phyloP scores from a whole-genome alignment of 108 stramenopile genomes.

The Pseudonitzschia delicatissima region DNA sequence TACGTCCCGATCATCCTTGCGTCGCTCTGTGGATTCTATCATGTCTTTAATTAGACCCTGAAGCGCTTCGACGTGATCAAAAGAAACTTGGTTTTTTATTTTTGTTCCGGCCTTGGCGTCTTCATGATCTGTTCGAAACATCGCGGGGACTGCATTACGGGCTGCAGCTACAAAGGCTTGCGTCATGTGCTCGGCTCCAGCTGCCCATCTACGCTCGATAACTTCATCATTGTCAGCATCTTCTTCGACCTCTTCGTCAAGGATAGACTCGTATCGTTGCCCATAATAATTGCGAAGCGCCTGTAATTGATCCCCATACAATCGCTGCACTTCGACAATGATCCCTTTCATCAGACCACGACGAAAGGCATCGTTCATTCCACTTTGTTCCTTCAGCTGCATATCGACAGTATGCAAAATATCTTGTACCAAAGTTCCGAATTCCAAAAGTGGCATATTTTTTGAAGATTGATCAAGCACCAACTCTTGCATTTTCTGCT shows the following conservation, averaged over 20 bases:
- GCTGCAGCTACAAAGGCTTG: constrained; percentile 60
- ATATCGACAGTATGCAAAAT: constrained; percentile 29
- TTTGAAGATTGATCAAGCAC: constrained; percentile 16
- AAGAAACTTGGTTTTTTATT: constrained; percentile 2
- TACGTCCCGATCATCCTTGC: constrained; percentile 40
- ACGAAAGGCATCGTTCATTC: constrained; percentile 6
- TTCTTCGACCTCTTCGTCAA: constrained; percentile 19
- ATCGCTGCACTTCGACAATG: constrained; percentile 23
- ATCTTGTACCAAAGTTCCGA: constrained; percentile 39
- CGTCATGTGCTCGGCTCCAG: constrained; percentile 43
- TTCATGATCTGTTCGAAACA: constrained; percentile 19
- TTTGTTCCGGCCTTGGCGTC: constrained; percentile 18
- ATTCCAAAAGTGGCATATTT: constrained; percentile 48
- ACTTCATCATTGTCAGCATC: constrained; percentile 1
- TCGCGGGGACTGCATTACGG: constrained; percentile 50
- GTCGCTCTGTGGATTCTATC: constrained; percentile 53
- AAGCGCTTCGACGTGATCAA: constrained; percentile 40
- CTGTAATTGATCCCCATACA: constrained; percentile 35
- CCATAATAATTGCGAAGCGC: constrained; percentile 41
- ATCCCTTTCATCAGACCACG: constrained; percentile 17
- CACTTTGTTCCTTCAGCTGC: constrained; percentile 14
- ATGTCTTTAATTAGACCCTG: constrained; percentile 73
- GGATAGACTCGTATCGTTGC: constrained; percentile 29
- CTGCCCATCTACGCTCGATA: constrained; percentile 22
- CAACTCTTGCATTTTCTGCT: constrained; percentile 39